Conservation (phyloP, 2,329 filamentous ascomycete species). For the Zymoseptoria tritici region DNA sequence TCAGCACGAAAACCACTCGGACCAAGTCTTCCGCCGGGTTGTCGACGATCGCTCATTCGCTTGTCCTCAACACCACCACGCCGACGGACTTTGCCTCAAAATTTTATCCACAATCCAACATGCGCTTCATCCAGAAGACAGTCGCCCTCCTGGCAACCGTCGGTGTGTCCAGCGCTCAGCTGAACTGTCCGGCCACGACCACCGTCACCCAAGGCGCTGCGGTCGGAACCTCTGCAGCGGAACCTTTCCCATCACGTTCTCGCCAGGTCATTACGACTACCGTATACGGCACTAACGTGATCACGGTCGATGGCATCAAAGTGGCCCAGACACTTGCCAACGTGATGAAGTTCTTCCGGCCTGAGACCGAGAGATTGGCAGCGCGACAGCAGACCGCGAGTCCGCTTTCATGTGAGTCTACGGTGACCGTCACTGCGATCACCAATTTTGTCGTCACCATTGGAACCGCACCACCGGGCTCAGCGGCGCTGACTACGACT, state of each 20-base stretch:
- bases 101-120: neutral
- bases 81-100: neutral
- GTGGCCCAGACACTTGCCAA: neutral
- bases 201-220: neutral
- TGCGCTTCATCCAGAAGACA: neutral
- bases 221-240: neutral
- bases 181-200: neutral
- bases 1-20: neutral
- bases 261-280: neutral
- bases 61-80: neutral
- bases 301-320: neutral
- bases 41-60: neutral
- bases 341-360: neutral
- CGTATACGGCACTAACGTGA: neutral
- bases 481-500: neutral
- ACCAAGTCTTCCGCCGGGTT: neutral
- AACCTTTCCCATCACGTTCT: neutral
- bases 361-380: neutral
- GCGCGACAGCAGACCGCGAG: neutral
- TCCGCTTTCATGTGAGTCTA: neutral
- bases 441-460: neutral
- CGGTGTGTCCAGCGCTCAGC: neutral
- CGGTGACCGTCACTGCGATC: slow-evolving; percentile 2
- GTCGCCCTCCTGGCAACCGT: neutral
- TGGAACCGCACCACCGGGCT: neutral